Evolutionary conservation across 2,329 filamentous ascomycete genomes (phyloP).

Genomic region (Cadophora sp.): DNA sequence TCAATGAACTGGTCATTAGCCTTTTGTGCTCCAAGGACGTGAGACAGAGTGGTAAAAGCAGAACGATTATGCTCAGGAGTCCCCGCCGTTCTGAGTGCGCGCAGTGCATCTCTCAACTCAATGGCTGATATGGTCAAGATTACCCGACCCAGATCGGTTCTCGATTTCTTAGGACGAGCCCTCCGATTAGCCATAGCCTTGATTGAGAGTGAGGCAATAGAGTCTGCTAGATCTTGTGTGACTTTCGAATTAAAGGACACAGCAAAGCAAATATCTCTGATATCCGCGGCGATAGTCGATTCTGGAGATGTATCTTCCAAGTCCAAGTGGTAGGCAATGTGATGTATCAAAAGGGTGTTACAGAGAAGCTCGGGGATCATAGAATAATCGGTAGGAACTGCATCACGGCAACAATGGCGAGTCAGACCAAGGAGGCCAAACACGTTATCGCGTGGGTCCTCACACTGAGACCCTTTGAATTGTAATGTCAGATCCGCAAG

Average conservation of each 20-base stretch:
- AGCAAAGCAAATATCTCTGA: neutral
- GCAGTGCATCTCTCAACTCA: no score
- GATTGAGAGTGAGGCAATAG: neutral
- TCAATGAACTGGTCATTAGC: no score
- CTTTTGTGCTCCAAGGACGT: no score
- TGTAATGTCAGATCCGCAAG: neutral
- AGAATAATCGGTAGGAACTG: neutral
- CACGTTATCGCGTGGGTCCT: neutral
- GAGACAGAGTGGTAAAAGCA: no score
- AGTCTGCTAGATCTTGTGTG: neutral
- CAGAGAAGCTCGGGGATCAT: neutral
- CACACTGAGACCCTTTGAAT: slow-evolving; percentile 1
- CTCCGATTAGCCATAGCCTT: neutral
- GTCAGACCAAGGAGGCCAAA: neutral
- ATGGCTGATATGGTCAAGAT: no score
- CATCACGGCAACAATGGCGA: neutral
- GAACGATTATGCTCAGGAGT: no score
- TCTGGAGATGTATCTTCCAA: neutral
- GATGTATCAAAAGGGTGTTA: neutral
- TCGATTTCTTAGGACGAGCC: neutral
- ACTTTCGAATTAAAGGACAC: neutral
- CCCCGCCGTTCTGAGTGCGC: no score
- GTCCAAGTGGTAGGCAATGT: neutral
- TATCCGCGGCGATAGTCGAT: neutral
- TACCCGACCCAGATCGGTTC: no score